Evolutionary conservation across 2,329 filamentous ascomycete genomes (phyloP).

Genomic region (Emericellopsis atlantica): DNA sequence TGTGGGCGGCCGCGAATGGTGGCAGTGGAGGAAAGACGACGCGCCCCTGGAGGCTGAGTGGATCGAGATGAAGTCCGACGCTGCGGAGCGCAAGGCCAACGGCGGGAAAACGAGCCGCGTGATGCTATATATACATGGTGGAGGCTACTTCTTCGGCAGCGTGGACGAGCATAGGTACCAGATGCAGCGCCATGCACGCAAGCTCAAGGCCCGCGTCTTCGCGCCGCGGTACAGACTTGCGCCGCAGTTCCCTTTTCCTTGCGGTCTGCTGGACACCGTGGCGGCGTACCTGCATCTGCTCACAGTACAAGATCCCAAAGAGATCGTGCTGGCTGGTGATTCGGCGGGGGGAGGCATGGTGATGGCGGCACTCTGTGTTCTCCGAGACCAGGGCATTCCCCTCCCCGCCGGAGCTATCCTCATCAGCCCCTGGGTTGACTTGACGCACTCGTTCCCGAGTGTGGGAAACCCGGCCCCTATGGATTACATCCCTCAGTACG

Average conservation of each 20-base stretch:
- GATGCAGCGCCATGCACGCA: conserved; percentile 88
- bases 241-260: conserved; percentile 93
- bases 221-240: conserved; percentile 79
- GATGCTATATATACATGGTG: conserved; percentile 90
- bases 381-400: conserved; percentile 74
- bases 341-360: conserved; percentile 91
- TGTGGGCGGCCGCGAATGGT: conserved; percentile 76
- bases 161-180: conserved; percentile 97
- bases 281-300: conserved; percentile 80
- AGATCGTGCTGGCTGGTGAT: conserved; percentile 81
- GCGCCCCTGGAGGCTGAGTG: conserved; percentile 69
- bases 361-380: conserved; percentile 61
- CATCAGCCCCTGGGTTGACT: conserved; percentile 90
- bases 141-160: conserved; percentile 90
- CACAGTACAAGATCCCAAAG: conserved; percentile 60
- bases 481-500: conserved; percentile 80
- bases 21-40: conserved; percentile 69
- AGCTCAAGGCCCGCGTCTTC: conserved; percentile 80
- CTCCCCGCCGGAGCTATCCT: conserved; percentile 82
- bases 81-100: conserved; percentile 51
- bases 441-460: conserved; percentile 92
- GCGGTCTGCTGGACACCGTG: conserved; percentile 79
- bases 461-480: conserved; percentile 57
- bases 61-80: conserved; percentile 86
- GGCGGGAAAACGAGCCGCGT: conserved; percentile 50